Percentiles rank a stretch among this genome's conserved stretches.
phyloP scores from a whole-genome alignment of 768 basidiomycete genomes.

The Dioszegia crocea region DNA sequence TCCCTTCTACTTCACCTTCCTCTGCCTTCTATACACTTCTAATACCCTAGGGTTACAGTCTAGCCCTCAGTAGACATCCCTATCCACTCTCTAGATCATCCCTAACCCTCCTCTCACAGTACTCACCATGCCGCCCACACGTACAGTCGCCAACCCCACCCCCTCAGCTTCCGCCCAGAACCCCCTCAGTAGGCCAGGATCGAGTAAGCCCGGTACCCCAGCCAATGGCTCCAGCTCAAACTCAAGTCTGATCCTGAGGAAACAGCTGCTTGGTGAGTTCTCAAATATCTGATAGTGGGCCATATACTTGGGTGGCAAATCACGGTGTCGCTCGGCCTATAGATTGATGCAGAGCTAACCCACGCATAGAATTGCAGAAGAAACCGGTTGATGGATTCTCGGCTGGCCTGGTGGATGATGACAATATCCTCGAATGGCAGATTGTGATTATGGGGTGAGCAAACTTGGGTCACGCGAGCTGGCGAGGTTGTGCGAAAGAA shows the following conservation, averaged over 20 bases:
- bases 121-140: conserved; percentile 11
- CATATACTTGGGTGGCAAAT: not conserved
- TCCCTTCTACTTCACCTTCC: not conserved
- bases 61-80: not conserved
- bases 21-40: not conserved
- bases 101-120: not conserved
- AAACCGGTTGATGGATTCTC: conserved; percentile 94
- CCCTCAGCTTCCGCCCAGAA: conserved; percentile 12
- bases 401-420: conserved; percentile 93
- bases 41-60: no score
- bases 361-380: conserved; percentile 70
- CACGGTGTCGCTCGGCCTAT: no score
- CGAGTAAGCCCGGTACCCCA: conserved; percentile 37
- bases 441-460: conserved; percentile 83
- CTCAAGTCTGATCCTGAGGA: conserved; percentile 38
- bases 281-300: not conserved
- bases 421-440: conserved; percentile 95
- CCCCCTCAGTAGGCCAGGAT: conserved; percentile 26
- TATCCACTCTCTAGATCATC: not conserved
- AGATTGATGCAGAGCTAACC: not conserved
- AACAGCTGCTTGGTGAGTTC: conserved; percentile 41
- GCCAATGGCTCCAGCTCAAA: conserved; percentile 13
- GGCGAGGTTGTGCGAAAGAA: no score
- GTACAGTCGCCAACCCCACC: conserved; percentile 3
- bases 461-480: no score